Evolutionary conservation across 208 protist genomes (phyloP).

Genomic region (Trypanosoma grayi): DNA sequence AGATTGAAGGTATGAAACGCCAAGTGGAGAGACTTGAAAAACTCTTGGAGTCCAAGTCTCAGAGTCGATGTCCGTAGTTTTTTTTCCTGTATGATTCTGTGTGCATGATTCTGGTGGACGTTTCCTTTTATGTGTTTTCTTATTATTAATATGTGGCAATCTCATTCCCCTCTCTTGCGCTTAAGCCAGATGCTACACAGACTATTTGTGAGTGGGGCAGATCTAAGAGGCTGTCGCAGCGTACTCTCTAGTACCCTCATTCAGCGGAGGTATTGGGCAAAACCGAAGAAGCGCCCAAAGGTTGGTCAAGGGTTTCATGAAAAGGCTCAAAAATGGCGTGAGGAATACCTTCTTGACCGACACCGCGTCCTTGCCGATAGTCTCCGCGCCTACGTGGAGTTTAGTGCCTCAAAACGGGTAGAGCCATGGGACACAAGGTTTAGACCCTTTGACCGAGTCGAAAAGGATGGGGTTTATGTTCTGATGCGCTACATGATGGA

Average conservation of each 20-base stretch:
- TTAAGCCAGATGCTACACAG: conserved; percentile 36
- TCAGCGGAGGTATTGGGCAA: conserved; percentile 83
- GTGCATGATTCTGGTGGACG: not conserved
- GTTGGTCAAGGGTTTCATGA: conserved; percentile 85
- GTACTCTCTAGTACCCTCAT: conserved; percentile 29
- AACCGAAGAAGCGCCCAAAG: conserved; percentile 90
- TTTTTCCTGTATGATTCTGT: not conserved
- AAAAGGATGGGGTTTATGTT: conserved; percentile 89
- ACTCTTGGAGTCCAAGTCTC: conserved; percentile 30
- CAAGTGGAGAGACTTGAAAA: conserved; percentile 57
- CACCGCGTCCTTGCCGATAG: conserved; percentile 84
- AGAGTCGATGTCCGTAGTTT: conserved; percentile 7
- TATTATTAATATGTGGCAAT: not conserved
- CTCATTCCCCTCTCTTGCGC: not conserved
- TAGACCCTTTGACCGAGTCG: conserved; percentile 85
- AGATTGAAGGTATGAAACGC: conserved; percentile 53
- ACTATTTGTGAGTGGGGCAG: conserved; percentile 56
- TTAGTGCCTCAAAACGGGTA: conserved; percentile 75
- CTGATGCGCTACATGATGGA: conserved; percentile 86
- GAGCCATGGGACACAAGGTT: conserved; percentile 91
- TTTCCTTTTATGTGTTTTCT: conserved; percentile 10
- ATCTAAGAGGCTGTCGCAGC: conserved; percentile 37
- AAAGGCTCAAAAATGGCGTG: conserved; percentile 88
- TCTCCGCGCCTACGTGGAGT: conserved; percentile 85
- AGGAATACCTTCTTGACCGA: conserved; percentile 86